Base-by-base conservation (phyloP, 495 filamentous ascomycete genomes). In the Pseudomonodictys pantanalensis region DNA sequence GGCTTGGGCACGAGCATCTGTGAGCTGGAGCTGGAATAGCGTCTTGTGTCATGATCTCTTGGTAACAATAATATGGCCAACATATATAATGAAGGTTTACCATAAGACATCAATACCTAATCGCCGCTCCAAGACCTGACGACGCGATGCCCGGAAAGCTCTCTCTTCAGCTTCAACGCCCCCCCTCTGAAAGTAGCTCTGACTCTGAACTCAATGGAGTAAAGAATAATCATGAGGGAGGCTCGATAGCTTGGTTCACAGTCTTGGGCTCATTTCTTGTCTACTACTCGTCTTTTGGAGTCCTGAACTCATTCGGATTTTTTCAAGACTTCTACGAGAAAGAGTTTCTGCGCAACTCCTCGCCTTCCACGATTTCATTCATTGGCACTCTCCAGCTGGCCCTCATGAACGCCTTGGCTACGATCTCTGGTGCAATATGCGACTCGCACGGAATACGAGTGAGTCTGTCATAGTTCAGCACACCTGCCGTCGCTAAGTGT, bases 241-340 rank as follows among this genome's bases (percentile, higher is more conserved):
- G 56, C 2, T 20, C 1, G 3, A 7, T 33, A 29, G 56, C 33
- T 10, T 59, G 47, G 56, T 23, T 59, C 20, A 59, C 56, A 7
- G 56, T 59, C 11, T 2, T 35, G 9, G 56, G 56, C 4, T 59
- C 56, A 11, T 44, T 52, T 25, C 25, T 59, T n/a, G 56, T 59
- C 10, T 59, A 52, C 35, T 52, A 43, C 23, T 51, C 56, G 2
- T 43, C 56, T 8, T 60, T 44, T 25, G 56, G 56, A 15, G 43
- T 60, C 38, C 23, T 60, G 7, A 60, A 60, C 39, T 52, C 47
- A 25, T 60, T 60, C 25, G 56, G 56, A 24, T 60, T 52, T 23
- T 60, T 60, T 22, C 47, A 60, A 20, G 56, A 52, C 8, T 53
- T 23, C 38, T 60, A 60, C 41, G 25, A 52, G 18, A 17, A 45